phyloP scores from a whole-genome alignment of 352 stramenopile genomes.

The Aphanomyces cochlioides region DNA sequence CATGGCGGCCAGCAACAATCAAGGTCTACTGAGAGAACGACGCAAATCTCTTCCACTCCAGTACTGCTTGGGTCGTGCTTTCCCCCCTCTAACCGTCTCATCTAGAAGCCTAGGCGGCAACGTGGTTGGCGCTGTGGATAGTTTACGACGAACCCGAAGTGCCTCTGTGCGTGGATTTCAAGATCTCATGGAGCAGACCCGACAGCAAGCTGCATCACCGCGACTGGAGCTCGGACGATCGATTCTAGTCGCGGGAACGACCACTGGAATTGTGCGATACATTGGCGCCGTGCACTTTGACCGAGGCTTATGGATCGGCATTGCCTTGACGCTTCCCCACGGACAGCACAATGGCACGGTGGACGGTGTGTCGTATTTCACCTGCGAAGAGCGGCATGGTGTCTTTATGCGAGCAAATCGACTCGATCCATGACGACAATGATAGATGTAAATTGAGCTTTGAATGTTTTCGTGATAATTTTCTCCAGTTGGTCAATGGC shows the following conservation, averaged over 20 bases:
- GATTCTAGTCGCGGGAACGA: neutral
- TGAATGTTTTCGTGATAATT: too few relatives aligned
- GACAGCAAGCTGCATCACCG: neutral
- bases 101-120: too few relatives aligned
- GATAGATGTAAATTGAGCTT: too few relatives aligned
- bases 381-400: constrained; percentile 47
- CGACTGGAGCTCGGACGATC: neutral
- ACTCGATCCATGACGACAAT: constrained; percentile 35
- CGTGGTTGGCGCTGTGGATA: neutral
- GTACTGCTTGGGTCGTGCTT: too few relatives aligned
- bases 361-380: constrained; percentile 58
- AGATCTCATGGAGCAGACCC: neutral
- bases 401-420: constrained; percentile 68
- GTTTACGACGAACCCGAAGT: constrained; percentile 4
- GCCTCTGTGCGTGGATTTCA: constrained; percentile 3
- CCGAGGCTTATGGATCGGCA: constrained; percentile 60
- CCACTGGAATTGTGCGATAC: constrained; percentile 54
- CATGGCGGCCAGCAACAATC: too few relatives aligned
- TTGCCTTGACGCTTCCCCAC: constrained; percentile 58
- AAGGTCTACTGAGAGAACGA: too few relatives aligned
- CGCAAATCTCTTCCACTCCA: too few relatives aligned
- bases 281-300: constrained; percentile 64
- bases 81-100: too few relatives aligned
- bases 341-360: constrained; percentile 67
- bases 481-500: too few relatives aligned